Evolutionary conservation across 73 alveolate species (phyloP), one percentile per base, ranked within the genome.

Genomic region (Paramecium sonneborni): DNA sequence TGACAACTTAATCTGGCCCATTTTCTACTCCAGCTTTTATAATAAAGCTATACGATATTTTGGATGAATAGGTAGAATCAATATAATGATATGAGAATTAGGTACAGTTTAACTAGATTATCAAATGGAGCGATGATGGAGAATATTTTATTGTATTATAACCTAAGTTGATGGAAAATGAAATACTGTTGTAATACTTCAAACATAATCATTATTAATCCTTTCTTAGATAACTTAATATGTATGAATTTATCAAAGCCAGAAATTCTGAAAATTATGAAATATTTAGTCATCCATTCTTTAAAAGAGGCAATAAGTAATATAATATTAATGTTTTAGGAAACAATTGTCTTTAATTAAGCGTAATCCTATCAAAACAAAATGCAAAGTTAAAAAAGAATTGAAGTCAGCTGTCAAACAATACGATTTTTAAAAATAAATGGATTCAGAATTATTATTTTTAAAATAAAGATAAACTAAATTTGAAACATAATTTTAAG

Each of bases 91-190:
- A 35, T n/a, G 14, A 72, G 23, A n/a, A n/a, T 11, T 38, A 30
- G 35, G 58, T 21, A n/a, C 35, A 72, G 44, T 72, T 35, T 37
- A 72, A 72, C 28, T 38, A 10, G 18, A 72, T 72, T 15, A 72
- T 72, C 1, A 72, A 38, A 21, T 72, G 86, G 86, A 72, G 86
- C 15, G 86, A 72, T 72, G 86, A 72, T 35, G 86, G 86, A 72
- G 57, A 32, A 34, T 72, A 72, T 37, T 72, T 72, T 72, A 72
- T 72, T 34, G 86, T 72, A 35, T 35, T 35, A 9, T 37, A 72
- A 37, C 86, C 86, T 2, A 72, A 72, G 35, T 72, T 35, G 39
- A 38, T 72, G 55, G 86, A 72, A 34, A 35, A 72, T 6, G 86
- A 72, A 38, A 72, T 72, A 9, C 86, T 72, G 12, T 21, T 35